Base-by-base conservation (phyloP, 805 yeast species). In the Clavispora vitiphila region DNA sequence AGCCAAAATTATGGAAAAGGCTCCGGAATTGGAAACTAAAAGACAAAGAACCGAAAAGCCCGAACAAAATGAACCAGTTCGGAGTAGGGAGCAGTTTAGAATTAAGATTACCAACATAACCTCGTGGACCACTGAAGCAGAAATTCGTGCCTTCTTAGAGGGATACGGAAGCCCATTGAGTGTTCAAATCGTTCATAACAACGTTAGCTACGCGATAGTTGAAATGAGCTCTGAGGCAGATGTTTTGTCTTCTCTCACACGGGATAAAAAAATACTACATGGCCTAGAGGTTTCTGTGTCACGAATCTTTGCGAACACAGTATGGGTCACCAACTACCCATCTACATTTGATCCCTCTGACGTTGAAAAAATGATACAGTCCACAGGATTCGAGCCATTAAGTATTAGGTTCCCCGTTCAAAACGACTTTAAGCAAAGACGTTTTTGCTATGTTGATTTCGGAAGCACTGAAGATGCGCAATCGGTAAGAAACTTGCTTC, bases 291-390 rank as follows among this genome's bases (percentile, higher is more conserved):
- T 86, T 0, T 37, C 51, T 3, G 83, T 86, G 0, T 57, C 56
- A 3, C 60, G 74, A 26, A 59, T 77, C 2, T 54, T 62, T 16
- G 65, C 73, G 11, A 65, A 76, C 27, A 82, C 88, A 0, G 43
- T 86, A 1, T 87, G 87, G 83, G 79, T 81, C 2, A 76, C 90
- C 0, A 86, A 86, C 53, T 86, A 76, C 51, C 89, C 95, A 0
- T 82, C 86, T 2, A 53, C 62, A 1, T 74, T 57, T 43, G 66
- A 70, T 0, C 64, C 65, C 19, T 59, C 57, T 0, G 62, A 69
- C 4, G 38, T 87, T 0, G 50, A 53, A 12, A 46, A 53, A 0
- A 16, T 75, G 9, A 80, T 86, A 0, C 35, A 58, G 2, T 54
- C 18, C 5, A 35, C 41, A 2, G 46, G 41, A 1, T 52, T 31